These are phyloP conservation scores for Monilinia laxa DNA, from an alignment of 2,329 filamentous ascomycete species.

Conservation along the genomic window DNA sequence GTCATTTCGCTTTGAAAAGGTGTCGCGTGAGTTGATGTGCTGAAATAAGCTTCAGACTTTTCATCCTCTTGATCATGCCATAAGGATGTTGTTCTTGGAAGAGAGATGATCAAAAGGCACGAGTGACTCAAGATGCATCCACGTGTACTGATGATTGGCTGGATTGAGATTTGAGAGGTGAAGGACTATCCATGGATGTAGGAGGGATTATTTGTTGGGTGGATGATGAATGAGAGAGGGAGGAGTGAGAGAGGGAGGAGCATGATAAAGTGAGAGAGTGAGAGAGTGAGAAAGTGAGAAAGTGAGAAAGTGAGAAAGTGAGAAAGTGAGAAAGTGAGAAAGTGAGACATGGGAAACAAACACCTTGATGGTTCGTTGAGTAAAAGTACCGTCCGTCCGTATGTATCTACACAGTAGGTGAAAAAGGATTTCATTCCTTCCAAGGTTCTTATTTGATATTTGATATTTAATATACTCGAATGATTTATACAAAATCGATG, in stretches of 20 bases:
- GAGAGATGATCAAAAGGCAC: conserved; percentile 74
- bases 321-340: too few species aligned
- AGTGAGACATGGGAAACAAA: conserved; percentile 4
- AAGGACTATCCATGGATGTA: too few species aligned
- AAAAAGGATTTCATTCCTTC: too few species aligned
- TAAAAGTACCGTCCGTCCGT: too few species aligned
- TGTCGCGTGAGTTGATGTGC: conserved; percentile 15
- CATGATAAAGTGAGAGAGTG: too few species aligned
- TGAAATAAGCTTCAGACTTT: background rate
- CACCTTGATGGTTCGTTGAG: conserved; percentile 1
- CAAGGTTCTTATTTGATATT: too few species aligned
- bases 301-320: background rate
- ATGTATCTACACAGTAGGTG: too few species aligned
- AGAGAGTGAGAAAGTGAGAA: background rate
- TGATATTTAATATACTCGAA: too few species aligned
- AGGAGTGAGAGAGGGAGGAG: background rate
- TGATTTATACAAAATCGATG: too few species aligned
- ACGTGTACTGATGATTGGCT: conserved; percentile 62
- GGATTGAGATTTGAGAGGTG: background rate
- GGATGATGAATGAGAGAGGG: too few species aligned
- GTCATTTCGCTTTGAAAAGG: conserved; percentile 4
- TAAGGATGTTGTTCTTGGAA: background rate
- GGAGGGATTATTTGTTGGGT: too few species aligned
- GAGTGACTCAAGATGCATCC: conserved; percentile 78
- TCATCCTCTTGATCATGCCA: background rate